Evolutionary conservation across 768 basidiomycete species (phyloP), one percentile per base, ranked within the genome.

Genomic region (Filobasidium floriforme): DNA sequence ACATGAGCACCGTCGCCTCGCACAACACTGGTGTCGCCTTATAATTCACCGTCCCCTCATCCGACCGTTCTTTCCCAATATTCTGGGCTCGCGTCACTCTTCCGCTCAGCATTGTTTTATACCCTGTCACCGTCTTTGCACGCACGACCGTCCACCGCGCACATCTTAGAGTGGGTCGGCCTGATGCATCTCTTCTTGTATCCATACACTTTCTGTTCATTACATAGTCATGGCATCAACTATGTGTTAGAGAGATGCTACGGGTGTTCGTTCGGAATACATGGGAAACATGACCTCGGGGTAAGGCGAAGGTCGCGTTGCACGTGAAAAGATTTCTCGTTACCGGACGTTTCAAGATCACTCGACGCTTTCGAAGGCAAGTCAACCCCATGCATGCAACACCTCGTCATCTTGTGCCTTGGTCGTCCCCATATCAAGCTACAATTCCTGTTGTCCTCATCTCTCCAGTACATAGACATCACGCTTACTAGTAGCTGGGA

Each of bases 1-100:
- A 57, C 24, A 57, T 57, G 54, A 57, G 54, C 54, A 57, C 54
- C 4, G 29, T 57, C 26, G 54, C 24, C 26, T 32, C 22, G 22
- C 54, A 57, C 29, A 28, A 15, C 19, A 7, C 2, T 3, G 15
- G 18, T 22, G 5, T 49, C 15, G 18, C 46, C 7, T 57, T 57
- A 57, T 57, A 57, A 57, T 57, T 57, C 54, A 15, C 54, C 5
- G 4, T 18, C 18, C 15, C 46, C 5, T 49, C 46, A 19, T 19
- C 10, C 43, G 10, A 10, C 43, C 43, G 43, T 10, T 44, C 43
- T 10, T 44, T 14, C 18, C 15, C 46, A 14, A 37, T 37, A 37
- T 37, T 37, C 32, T 37, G 32, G 32, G 32, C 32, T 37, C 9
- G 3, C 32, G 32, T 37, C 32, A 37, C 32, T 37, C 32, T 49